Evolutionary conservation across 495 filamentous ascomycete genomes (phyloP), one percentile per base, ranked within the genome.

Genomic region (Letharia columbiana): DNA sequence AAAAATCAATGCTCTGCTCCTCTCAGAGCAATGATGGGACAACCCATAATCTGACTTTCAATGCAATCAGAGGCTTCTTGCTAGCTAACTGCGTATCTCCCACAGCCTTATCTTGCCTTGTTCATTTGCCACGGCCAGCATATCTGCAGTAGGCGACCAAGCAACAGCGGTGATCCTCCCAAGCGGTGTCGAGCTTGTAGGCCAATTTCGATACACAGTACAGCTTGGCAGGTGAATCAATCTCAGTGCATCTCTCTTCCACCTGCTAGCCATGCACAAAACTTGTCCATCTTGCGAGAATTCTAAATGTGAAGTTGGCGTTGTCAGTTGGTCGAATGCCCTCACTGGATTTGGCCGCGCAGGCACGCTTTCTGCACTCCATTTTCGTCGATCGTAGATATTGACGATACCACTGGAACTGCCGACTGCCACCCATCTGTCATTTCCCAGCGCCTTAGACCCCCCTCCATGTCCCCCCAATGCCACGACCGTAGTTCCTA

Each of bases 141-240:
- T 78, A 70, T 89, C 83, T 41, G 84, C 87, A 49, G 78, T 81
- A 10, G 84, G 84, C n/a, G 82, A 85, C 70, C 92, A 91, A 28
- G 90, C 88, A 57, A 96, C 85, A 2, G 86, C 82, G 5, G 88
- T 90, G 62, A 98, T 86, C 42, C 91, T 82, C 0, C 95, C 95
- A 66, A 98, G 73, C 13, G 95, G 93, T 63, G 94, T 98, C 74
- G 87, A 84, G 49, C 84, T 83, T 50, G 94, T 98, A 31, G 94
- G 94, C 94, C 94, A 98, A 76, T 98, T 98, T 71, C 85, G 85
- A 80, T 94, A 98, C 20, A 97, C 91, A 4, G 91, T 95, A 73
- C 91, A 96, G 66, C 84, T 89, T 2, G 93, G 93, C 70, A 98
- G 77, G 75, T 98, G 94, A 45, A 94, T 92, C 69, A 98, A 76